Percentiles rank a stretch among this genome's conserved stretches.
phyloP scores from a whole-genome alignment of 164 flowering plant species.

The Saururus chinensis region DNA sequence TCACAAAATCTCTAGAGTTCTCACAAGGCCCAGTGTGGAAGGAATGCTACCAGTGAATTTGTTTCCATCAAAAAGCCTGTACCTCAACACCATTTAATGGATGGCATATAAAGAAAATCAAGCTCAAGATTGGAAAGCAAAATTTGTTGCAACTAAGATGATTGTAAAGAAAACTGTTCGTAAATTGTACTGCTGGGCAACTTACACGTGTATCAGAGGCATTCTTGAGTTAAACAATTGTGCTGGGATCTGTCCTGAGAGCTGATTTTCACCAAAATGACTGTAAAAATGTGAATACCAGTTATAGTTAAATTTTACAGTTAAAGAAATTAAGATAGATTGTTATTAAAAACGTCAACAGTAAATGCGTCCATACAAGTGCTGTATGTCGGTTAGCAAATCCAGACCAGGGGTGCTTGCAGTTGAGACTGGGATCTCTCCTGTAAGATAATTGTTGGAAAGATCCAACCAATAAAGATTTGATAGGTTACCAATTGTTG shows the following conservation, averaged over 20 bases:
- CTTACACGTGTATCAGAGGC: conserved; percentile 83
- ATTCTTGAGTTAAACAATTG: conserved; percentile 62
- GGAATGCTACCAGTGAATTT: conserved; percentile 58
- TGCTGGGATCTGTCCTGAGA: conserved; percentile 61
- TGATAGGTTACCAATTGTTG: conserved; percentile 65
- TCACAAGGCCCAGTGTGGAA: conserved; percentile 43
- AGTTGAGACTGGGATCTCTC: conserved; percentile 69
- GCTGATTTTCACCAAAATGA: conserved; percentile 83
- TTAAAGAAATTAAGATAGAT: no score
- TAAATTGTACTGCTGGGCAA: neutral
- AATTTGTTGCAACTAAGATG: neutral
- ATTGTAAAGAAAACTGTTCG: neutral
- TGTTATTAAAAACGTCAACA: no score
- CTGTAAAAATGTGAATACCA: conserved; percentile 21
- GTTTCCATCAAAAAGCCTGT: conserved; percentile 82
- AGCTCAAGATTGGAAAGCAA: neutral
- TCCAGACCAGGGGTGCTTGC: conserved; percentile 56
- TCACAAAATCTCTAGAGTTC: conserved; percentile 89
- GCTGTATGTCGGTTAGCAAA: conserved; percentile 56
- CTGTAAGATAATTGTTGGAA: conserved; percentile 77
- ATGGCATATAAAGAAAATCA: neutral
- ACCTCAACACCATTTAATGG: no score
- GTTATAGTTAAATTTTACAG: neutral
- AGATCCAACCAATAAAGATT: conserved; percentile 82
- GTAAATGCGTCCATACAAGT: conserved; percentile 41